Evolutionary conservation across 768 basidiomycete species (phyloP).

Genomic region (Rhodotorula sphaerocarpa): DNA sequence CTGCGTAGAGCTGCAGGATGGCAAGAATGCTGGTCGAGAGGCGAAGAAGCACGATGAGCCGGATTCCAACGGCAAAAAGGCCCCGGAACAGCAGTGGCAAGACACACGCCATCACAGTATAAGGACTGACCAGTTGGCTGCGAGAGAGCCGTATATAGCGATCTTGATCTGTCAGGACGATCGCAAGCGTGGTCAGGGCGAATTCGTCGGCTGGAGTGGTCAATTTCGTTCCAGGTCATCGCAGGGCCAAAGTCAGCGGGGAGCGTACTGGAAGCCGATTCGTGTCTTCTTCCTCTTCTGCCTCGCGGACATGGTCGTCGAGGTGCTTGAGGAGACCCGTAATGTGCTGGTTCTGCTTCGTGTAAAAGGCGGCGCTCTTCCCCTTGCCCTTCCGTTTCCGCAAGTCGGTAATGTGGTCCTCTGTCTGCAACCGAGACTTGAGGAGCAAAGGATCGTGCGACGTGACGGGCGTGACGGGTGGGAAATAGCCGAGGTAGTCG

Average conservation of each 20-base stretch:
- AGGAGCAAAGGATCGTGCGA: constrained; percentile 30
- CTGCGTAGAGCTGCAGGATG: constrained; percentile 64
- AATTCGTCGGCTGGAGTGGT: too few relatives aligned
- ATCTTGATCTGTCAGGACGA: constrained; percentile 60
- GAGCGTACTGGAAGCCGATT: constrained; percentile 50
- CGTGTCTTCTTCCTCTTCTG: constrained; percentile 59
- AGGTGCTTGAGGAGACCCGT: constrained; percentile 78
- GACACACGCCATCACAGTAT: too few relatives aligned
- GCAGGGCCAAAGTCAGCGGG: too few relatives aligned
- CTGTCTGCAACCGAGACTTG: constrained; percentile 48
- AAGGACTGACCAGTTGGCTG: constrained; percentile 58
- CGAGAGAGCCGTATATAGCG: constrained; percentile 75
- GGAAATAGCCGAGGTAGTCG: constrained; percentile 7
- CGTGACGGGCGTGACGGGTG: constrained; percentile 6
- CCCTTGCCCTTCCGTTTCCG: constrained; percentile 52
- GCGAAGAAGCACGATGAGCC: neutral
- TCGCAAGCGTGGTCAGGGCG: too few relatives aligned
- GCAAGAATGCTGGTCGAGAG: constrained; percentile 17
- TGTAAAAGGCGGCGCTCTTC: constrained; percentile 54
- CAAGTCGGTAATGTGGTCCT: constrained; percentile 57
- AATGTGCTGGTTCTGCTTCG: constrained; percentile 59
- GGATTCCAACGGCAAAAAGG: too few relatives aligned
- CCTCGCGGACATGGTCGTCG: constrained; percentile 79
- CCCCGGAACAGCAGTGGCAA: too few relatives aligned
- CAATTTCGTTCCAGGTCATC: too few relatives aligned